A percentile compares a stretch with the other conserved stretches of the same genome.
phyloP scores from a whole-genome alignment of 139 green algal species.

The Haematococcus sp. region DNA sequence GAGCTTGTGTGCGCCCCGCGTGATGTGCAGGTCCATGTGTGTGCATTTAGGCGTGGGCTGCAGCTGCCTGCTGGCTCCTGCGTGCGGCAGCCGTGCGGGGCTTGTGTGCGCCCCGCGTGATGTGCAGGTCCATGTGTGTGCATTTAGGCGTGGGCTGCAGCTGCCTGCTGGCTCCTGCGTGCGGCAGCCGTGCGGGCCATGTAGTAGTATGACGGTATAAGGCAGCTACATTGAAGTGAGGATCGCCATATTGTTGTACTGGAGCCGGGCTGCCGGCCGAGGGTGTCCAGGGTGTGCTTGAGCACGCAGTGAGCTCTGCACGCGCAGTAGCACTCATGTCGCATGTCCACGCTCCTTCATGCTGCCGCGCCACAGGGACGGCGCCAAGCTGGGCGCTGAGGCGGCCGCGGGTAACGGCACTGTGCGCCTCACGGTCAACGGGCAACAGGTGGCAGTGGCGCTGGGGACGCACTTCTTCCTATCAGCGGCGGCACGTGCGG shows the following conservation, averaged over 20 bases:
- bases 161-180: neutral
- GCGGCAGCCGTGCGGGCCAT: neutral
- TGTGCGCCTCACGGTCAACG: slow-evolving; percentile 15
- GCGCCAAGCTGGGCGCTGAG: slow-evolving; percentile 14
- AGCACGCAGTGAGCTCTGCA: neutral
- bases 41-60: neutral
- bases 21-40: no score
- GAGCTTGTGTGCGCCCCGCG: no score
- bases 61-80: neutral
- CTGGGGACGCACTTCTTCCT: slow-evolving; percentile 26
- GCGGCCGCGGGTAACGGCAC: slow-evolving; percentile 2
- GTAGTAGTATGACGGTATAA: neutral
- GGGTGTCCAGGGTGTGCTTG: neutral
- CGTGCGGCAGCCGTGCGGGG: neutral
- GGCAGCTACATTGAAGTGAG: neutral
- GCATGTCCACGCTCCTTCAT: neutral
- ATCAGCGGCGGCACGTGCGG: slow-evolving; percentile 1
- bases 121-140: neutral
- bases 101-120: no score
- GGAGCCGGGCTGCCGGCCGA: no score
- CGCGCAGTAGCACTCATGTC: neutral
- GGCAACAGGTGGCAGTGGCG: neutral
- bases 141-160: neutral
- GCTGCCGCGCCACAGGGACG: slow-evolving; percentile 4
- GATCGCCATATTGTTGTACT: neutral